These are phyloP conservation scores for Leccinum sublutescens DNA, from an alignment of 768 basidiomycete genomes.

Conservation along the genomic window DNA sequence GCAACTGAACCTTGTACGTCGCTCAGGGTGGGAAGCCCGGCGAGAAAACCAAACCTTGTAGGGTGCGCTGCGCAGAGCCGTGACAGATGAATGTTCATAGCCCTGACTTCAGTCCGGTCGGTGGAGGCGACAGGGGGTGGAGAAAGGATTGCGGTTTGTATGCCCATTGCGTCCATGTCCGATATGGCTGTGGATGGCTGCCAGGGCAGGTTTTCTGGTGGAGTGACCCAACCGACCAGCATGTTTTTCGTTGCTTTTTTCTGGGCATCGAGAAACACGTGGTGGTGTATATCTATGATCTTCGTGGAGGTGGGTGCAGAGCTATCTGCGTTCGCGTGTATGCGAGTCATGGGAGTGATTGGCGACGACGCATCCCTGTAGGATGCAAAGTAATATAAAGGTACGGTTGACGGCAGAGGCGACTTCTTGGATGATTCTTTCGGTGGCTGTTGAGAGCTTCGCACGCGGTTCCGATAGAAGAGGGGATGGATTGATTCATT, in stretches of 20 bases:
- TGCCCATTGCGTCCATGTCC: slow-evolving; percentile 58
- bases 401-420: background rate
- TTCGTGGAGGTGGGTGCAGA: slow-evolving; percentile 7
- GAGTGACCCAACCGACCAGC: slow-evolving; percentile 59
- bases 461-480: slow-evolving; percentile 15
- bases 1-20: slow-evolving; percentile 53
- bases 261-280: slow-evolving; percentile 59
- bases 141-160: slow-evolving; percentile 65
- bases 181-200: slow-evolving; percentile 52
- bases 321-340: background rate
- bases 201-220: slow-evolving; percentile 67
- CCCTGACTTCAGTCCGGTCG: slow-evolving; percentile 42
- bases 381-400: slow-evolving; percentile 2
- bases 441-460: slow-evolving; percentile 13
- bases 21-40: slow-evolving; percentile 57
- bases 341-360: slow-evolving; percentile 16
- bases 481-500: slow-evolving; percentile 14
- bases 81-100: slow-evolving; percentile 47
- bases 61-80: slow-evolving; percentile 50
- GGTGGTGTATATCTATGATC: slow-evolving; percentile 72
- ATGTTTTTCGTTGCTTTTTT: slow-evolving; percentile 45
- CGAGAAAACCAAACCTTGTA: slow-evolving; percentile 67
- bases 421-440: slow-evolving; percentile 18
- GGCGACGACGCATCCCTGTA: background rate
- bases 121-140: slow-evolving; percentile 54